Percentiles rank a stretch among this genome's conserved stretches.
Conservation (phyloP, 2,329 filamentous ascomycete genomes). For the Nannizzia gypsea region DNA sequence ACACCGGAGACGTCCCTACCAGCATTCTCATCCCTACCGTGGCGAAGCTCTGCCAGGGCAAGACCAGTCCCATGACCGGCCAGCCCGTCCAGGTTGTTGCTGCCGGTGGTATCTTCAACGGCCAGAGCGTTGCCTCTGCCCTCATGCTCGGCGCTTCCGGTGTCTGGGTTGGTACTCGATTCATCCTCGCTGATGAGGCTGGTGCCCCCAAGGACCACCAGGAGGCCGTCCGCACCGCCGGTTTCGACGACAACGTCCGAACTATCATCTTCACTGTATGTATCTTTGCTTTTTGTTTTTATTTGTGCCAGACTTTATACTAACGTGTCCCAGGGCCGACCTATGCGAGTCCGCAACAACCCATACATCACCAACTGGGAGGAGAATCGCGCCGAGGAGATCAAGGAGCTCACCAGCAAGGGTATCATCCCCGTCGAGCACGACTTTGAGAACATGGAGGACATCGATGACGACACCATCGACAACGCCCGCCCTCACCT, state of each 20-base stretch:
- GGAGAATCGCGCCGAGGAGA: constrained; percentile 76
- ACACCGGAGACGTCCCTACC: constrained; percentile 89
- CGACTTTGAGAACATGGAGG: constrained; percentile 73
- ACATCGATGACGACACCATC: constrained; percentile 70
- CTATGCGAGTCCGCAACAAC: constrained; percentile 86
- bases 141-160: constrained; percentile 85
- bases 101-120: constrained; percentile 88
- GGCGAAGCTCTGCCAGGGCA: constrained; percentile 64
- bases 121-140: constrained; percentile 75
- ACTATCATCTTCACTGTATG: constrained; percentile 88
- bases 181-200: constrained; percentile 87
- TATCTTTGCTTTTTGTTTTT: neutral
- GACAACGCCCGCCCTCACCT: constrained; percentile 84
- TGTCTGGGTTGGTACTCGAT: constrained; percentile 95
- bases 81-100: constrained; percentile 82
- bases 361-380: constrained; percentile 95
- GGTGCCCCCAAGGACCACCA: constrained; percentile 89
- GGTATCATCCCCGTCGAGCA: constrained; percentile 88
- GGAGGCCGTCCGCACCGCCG: constrained; percentile 81
- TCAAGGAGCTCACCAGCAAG: constrained; percentile 81
- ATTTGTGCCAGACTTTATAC: neutral
- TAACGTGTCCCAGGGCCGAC: constrained; percentile 50
- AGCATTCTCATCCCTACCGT: constrained; percentile 86
- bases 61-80: constrained; percentile 79
- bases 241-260: constrained; percentile 90